Evolutionary conservation across 2,329 filamentous ascomycete genomes (phyloP).

Genomic region (Sclerotinia sclerotiorum): DNA sequence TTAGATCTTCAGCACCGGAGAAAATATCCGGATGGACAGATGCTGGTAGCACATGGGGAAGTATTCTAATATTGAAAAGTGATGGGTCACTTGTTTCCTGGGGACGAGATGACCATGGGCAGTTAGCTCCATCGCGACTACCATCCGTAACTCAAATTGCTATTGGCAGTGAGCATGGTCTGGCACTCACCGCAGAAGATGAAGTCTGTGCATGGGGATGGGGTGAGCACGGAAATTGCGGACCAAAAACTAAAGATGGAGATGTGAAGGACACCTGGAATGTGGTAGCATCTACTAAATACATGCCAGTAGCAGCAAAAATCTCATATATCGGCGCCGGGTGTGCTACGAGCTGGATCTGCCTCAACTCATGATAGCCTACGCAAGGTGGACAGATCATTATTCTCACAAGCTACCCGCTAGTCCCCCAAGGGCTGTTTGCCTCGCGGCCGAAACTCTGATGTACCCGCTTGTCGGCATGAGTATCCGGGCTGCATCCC

Average conservation of each 20-base stretch:
- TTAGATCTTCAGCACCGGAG: constrained; percentile 58
- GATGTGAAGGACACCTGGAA: constrained; percentile 71
- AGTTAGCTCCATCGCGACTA: constrained; percentile 65
- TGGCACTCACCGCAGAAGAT: constrained; percentile 65
- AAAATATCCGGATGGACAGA: constrained; percentile 60
- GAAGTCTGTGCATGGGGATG: constrained; percentile 87
- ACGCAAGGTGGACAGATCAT: not conserved
- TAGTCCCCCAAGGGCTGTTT: not conserved
- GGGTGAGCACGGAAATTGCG: constrained; percentile 98
- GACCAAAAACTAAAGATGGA: constrained; percentile 60
- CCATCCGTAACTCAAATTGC: constrained; percentile 64
- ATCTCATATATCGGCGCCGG: constrained; percentile 73
- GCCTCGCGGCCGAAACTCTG: not conserved
- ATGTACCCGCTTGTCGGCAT: not conserved
- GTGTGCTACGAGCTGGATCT: constrained; percentile 85
- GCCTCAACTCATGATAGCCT: constrained; percentile 30
- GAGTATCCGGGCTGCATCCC: not conserved
- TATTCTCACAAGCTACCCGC: not conserved
- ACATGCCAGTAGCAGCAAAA: constrained; percentile 50
- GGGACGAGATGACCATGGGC: constrained; percentile 84
- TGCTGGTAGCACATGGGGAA: constrained; percentile 79
- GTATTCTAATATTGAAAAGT: constrained; percentile 66
- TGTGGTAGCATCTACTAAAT: constrained; percentile 59
- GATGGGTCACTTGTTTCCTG: constrained; percentile 66
- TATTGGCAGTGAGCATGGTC: constrained; percentile 85